Evolutionary conservation across 495 filamentous ascomycete genomes (phyloP), one percentile per base, ranked within the genome.

Genomic region (Hyaloscypha hepaticicola): DNA sequence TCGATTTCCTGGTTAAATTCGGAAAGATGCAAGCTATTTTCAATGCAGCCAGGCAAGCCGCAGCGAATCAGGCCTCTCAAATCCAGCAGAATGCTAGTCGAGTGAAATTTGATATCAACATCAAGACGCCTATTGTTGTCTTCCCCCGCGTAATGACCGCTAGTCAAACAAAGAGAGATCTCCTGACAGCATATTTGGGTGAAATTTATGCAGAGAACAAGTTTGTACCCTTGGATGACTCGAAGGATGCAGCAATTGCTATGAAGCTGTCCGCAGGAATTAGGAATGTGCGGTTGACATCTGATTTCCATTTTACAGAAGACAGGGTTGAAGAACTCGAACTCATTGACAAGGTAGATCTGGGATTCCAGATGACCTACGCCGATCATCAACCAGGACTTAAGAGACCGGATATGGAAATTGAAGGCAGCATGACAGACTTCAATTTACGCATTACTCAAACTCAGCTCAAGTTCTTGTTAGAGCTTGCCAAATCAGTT

Each of bases 1-100:
- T 98, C 76, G 90, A 96, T 71, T 99, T 98, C 76, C 80, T 93
- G 29, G 91, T 99, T 70, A 99, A 99, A 69, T 99, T 99, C 71
- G 95, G 95, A 63, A 96, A 96, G 77, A 99, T 99, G 95, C 95
- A 98, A 76, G 93, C 95, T 25, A 93, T 99, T 55, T 98, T 96
- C 82, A 98, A 99, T 74, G 94, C 95, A 22, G 95, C 95, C 24
- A 86, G 96, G 26, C 91, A 93, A 75, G 95, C 95, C 58, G 95
- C 95, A n/a, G 90, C 93, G 26, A 93, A 90, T 64, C 93, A 96
- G 74, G 95, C 95, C 7, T 96, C 84, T 56, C 91, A 97, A 73
- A 82, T 99, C 12, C 94, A 97, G 70, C 88, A 97, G 69, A 92
- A 87, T 72, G 90, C 90, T 4, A 90, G 87, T 68, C 90, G 90